Evolutionary conservation across 2,329 filamentous ascomycete genomes (phyloP).

Genomic region (Talaromyces pinophilus): DNA sequence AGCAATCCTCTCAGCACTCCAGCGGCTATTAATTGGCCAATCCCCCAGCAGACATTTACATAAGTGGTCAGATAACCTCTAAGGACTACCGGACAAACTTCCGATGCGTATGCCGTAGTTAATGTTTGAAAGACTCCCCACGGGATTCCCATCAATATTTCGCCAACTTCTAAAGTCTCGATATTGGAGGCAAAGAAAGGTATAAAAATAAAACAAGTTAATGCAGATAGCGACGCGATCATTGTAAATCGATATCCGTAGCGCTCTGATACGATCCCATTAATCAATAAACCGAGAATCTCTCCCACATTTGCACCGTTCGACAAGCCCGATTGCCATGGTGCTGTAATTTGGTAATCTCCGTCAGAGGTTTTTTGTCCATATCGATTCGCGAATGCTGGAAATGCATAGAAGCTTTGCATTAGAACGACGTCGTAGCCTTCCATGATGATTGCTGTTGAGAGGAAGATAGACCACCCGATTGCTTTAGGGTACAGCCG

Average conservation of each 20-base stretch:
- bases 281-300: conserved; percentile 54
- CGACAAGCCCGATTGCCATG: conserved; percentile 51
- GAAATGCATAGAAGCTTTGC: conserved; percentile 70
- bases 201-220: conserved; percentile 53
- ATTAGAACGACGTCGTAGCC: conserved; percentile 81
- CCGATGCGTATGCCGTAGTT: conserved; percentile 49
- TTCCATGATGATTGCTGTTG: conserved; percentile 87
- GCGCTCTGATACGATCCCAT: conserved; percentile 53
- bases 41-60: conserved; percentile 49
- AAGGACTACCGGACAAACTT: conserved; percentile 49
- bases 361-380: conserved; percentile 35
- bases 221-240: conserved; percentile 48
- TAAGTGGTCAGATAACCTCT: conserved; percentile 50
- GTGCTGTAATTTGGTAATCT: conserved; percentile 40
- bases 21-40: conserved; percentile 55
- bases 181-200: conserved; percentile 55
- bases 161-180: conserved; percentile 49
- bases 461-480: conserved; percentile 79
- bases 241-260: conserved; percentile 56
- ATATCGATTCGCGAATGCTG: conserved; percentile 45
- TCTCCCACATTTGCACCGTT: conserved; percentile 48
- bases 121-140: conserved; percentile 56
- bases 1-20: conserved; percentile 55
- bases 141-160: conserved; percentile 54
- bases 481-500: conserved; percentile 84